These are phyloP conservation scores for Microsporum audouinii DNA, from an alignment of 2,329 filamentous ascomycete species.

Conservation along the genomic window DNA sequence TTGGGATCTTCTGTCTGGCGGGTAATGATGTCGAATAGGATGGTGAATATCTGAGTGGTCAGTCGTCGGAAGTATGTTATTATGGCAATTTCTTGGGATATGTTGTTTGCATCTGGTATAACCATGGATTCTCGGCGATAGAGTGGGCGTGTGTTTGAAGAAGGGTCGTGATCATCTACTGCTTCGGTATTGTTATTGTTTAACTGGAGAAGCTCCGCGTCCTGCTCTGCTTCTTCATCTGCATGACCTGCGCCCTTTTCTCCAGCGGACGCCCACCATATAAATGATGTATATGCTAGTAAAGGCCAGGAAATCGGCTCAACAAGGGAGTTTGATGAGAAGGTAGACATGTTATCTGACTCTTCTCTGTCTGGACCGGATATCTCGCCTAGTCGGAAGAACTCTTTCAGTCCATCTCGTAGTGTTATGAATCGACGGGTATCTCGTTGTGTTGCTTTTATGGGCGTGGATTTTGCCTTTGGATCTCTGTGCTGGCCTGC, in stretches of 20 bases:
- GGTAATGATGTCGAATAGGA: constrained; percentile 33
- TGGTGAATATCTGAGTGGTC: constrained; percentile 37
- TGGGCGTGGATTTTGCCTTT: constrained; percentile 20
- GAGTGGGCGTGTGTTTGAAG: neutral
- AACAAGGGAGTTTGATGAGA: constrained; percentile 36
- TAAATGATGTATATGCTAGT: constrained; percentile 51
- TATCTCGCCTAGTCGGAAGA: constrained; percentile 17
- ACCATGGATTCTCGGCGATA: constrained; percentile 20
- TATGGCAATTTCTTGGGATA: constrained; percentile 37
- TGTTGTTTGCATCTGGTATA: constrained; percentile 20
- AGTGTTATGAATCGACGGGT: constrained; percentile 66
- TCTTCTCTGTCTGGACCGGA: constrained; percentile 22
- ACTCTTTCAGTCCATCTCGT: constrained; percentile 45
- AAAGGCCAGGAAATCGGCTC: constrained; percentile 50
- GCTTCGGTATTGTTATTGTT: constrained; percentile 18
- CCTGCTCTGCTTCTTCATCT: constrained; percentile 44
- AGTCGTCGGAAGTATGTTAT: constrained; percentile 41
- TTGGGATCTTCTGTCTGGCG: constrained; percentile 19
- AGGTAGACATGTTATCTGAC: constrained; percentile 31
- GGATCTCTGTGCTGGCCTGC: constrained; percentile 29
- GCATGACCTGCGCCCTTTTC: constrained; percentile 45
- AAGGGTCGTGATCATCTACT: constrained; percentile 6
- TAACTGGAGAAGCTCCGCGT: constrained; percentile 30
- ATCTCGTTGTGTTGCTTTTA: constrained; percentile 86
- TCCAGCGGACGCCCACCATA: constrained; percentile 58